Conservation (phyloP, 1,284 basidiomycete genomes). For the Agaricales sp. region DNA sequence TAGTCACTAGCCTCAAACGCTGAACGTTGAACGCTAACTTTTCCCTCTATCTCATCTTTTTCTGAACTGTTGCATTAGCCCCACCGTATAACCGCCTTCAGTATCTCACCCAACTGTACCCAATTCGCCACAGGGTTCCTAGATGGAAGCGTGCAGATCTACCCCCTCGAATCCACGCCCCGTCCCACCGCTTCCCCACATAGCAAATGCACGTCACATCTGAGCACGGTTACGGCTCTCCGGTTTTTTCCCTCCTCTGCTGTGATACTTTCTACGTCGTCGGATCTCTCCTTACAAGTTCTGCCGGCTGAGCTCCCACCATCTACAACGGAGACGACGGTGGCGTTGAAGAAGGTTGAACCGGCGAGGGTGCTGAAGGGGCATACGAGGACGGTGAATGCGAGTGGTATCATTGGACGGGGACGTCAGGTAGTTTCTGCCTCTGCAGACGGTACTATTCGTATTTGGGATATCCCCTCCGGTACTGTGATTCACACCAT, state of each 20-base stretch:
- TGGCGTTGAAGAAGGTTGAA: conserved; percentile 17
- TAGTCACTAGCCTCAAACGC: too few relatives aligned
- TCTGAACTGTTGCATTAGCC: conserved; percentile 22
- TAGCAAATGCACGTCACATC: conserved; percentile 34
- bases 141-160: conserved; percentile 44
- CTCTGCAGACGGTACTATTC: conserved; percentile 58
- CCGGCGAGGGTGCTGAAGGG: conserved; percentile 55
- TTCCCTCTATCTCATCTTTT: too few relatives aligned
- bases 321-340: conserved; percentile 14
- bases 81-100: conserved; percentile 52
- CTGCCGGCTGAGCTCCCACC: conserved; percentile 43
- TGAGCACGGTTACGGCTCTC: conserved; percentile 44
- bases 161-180: conserved; percentile 19
- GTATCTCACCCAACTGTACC: conserved; percentile 44
- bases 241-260: conserved; percentile 55
- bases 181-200: conserved; percentile 13
- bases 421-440: conserved; percentile 56
- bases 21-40: too few relatives aligned
- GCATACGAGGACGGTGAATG: conserved; percentile 55
- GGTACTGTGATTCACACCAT: conserved; percentile 36
- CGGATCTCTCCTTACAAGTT: conserved; percentile 53
- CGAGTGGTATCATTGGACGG: conserved; percentile 49
- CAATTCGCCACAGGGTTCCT: conserved; percentile 52
- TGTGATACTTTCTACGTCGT: conserved; percentile 51
- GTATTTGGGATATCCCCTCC: conserved; percentile 67